Evolutionary conservation across 192 early-diverging fungal genomes (phyloP), one percentile per base, ranked within the genome.

Genomic region (Piromyces finnis): DNA sequence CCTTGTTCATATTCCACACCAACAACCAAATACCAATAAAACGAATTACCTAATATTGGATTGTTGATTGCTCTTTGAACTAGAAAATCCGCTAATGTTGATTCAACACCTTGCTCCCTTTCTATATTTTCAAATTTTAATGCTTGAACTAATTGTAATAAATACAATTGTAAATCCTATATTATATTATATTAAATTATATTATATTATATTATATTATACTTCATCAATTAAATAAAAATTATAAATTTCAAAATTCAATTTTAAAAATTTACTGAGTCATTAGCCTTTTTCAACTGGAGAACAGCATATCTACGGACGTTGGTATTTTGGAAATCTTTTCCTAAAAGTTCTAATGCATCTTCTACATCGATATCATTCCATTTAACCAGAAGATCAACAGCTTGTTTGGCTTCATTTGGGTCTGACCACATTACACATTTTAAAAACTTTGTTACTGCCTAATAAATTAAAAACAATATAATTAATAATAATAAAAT

Each of bases 121-220:
- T 82, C 85, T 27, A 96, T 86, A 32, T 92, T 90, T 84, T 99
- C 98, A 83, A 98, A 99, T 82, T 95, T 95, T 9, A 99, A 88
- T 29, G 97, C 98, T 84, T 99, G 98, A 5, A 99, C 98, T 1
- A 99, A 90, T 84, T 99, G 98, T 35, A 99, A 83, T 32, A 99
- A 87, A 87, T 97, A 99, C 29, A 98, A 84, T 39, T 94, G 88
- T 32, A 99, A 83, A 81, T 99, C 98, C 92, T 97, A 83, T 59
- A 35, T 18, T 30, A 22, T 13, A 30, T 39, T 77, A 78, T 77
- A 17, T 80, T 37, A 59, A 30, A 82, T n/a, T 30, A 35, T 29
- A 79, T 18, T 22, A 14, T 41, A 51, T 32, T 36, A 18, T 32
- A 2, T 30, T 28, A 26, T 29, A 27, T 3, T n/a, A n/a, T n/a